Base-by-base conservation (phyloP, 768 basidiomycete genomes). In the Collybiopsis confluens region DNA sequence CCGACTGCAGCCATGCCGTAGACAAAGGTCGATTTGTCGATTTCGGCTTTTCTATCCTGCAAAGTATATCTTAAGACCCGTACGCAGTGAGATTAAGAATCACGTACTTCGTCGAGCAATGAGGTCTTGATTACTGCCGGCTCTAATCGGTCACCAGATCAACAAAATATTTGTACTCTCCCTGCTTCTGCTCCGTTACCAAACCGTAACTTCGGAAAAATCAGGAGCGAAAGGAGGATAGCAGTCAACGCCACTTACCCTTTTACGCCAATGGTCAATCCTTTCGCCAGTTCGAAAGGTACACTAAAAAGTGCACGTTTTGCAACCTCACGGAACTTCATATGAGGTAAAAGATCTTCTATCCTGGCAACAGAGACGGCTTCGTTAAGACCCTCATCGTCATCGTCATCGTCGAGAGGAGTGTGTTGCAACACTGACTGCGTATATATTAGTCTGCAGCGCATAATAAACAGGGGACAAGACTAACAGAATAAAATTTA, bases 141-240 rank as follows among this genome's bases (percentile, higher is more conserved):
- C 60, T 88, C 89, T 86, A 85, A 87, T 56, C 76, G 74, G 64
- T 85, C 85, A 44, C 83, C 54, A 82, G 77, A 62, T 90, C 91
- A 30, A 83, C 80, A 56, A 97, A 94, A 62, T 92, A 90, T 63
- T 82, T 88, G 66, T 92, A 88, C 4, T 75, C 51, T 0, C 90
- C 89, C 67, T 88, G 94, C 66, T 80, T 89, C 69, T 95, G 92
- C 62, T 94, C 87, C 1, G 90, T 90, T 15, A 98, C 79, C 42
- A 96, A 69, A 8, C 90, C 86, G 67, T 96, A 99, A 45, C 93
- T 97, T 59, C 16, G 40, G 44, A 13, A 18, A 56, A 55, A 47
- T 16, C 49, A 44, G 54, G n/a, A 54, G 38, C 37, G 10, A 7
- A 49, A 23, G 41, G 27, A 15, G 33, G 4, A 47, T 24, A 26